A percentile compares a stretch with the other conserved stretches of the same genome.
phyloP scores from a whole-genome alignment of 106 monocot species.

The Acorus gramineus region DNA sequence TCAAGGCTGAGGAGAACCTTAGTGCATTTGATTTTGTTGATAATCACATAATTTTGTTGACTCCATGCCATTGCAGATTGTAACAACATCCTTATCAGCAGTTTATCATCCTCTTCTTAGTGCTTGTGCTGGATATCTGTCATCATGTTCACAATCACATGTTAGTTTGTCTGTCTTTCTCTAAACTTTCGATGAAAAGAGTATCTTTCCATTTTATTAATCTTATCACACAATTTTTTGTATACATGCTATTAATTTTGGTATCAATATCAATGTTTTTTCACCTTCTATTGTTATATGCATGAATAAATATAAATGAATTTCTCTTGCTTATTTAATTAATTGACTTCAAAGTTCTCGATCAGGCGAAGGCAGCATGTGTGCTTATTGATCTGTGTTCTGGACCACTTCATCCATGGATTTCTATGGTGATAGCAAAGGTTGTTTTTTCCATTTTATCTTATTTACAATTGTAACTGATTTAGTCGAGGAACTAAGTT shows the following conservation, averaged over 20 bases:
- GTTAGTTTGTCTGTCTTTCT: conserved; percentile 27
- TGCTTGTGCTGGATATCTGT: conserved; percentile 86
- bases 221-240: not conserved
- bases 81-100: conserved; percentile 51
- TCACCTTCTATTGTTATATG: too few species aligned
- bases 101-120: conserved; percentile 54
- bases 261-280: not conserved
- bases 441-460: conserved; percentile 18
- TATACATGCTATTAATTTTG: not conserved
- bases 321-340: not conserved
- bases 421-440: conserved; percentile 58
- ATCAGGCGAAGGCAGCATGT: conserved; percentile 78
- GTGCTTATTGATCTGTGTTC: conserved; percentile 73
- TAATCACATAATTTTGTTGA: not conserved
- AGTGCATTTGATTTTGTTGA: conserved; percentile 4
- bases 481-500: too few species aligned
- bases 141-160: conserved; percentile 66
- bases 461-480: too few species aligned
- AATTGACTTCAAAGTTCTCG: not conserved
- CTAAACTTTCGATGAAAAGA: not conserved
- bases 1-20: not conserved
- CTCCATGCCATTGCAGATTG: conserved; percentile 47
- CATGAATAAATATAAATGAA: too few species aligned
- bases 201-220: not conserved
- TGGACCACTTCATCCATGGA: conserved; percentile 76